phyloP scores from a whole-genome alignment of 805 yeast species.

The Candida ovalis region DNA sequence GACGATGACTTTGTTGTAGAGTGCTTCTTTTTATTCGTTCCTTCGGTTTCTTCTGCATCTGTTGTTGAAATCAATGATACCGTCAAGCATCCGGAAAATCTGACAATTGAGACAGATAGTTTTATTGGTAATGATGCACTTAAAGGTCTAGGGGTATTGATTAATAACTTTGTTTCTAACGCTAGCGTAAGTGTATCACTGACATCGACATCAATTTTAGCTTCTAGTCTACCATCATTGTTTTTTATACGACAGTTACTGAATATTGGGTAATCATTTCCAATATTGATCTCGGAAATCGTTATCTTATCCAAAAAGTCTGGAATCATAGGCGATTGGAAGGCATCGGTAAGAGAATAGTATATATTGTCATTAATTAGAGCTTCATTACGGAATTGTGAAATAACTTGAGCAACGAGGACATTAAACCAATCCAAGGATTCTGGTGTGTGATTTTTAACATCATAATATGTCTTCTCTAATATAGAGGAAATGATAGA shows the following conservation, averaged over 20 bases:
- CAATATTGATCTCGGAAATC: constrained; percentile 86
- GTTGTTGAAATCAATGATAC: constrained; percentile 57
- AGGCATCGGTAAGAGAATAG: constrained; percentile 66
- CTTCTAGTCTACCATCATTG: constrained; percentile 59
- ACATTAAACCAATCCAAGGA: constrained; percentile 97
- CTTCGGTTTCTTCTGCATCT: constrained; percentile 23
- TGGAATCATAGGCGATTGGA: constrained; percentile 63
- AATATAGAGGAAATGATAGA: constrained; percentile 44
- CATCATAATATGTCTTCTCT: constrained; percentile 91
- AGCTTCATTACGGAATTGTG: constrained; percentile 88
- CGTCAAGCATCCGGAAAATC: constrained; percentile 87
- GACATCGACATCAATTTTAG: constrained; percentile 86
- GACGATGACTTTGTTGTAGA: constrained; percentile 8
- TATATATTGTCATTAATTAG: constrained; percentile 78
- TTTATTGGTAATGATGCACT: constrained; percentile 87
- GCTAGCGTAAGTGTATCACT: constrained; percentile 85
- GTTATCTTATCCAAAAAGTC: constrained; percentile 74
- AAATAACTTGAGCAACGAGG: constrained; percentile 82
- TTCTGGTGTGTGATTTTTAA: constrained; percentile 81
- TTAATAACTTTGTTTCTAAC: constrained; percentile 69
- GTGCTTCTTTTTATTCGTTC: constrained; percentile 6
- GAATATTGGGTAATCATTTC: constrained; percentile 92
- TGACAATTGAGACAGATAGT: constrained; percentile 78
- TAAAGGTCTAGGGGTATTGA: constrained; percentile 79
- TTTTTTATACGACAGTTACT: constrained; percentile 80